Evolutionary conservation across 2,329 filamentous ascomycete genomes (phyloP).

Genomic region (Dissoconium aciculare): DNA sequence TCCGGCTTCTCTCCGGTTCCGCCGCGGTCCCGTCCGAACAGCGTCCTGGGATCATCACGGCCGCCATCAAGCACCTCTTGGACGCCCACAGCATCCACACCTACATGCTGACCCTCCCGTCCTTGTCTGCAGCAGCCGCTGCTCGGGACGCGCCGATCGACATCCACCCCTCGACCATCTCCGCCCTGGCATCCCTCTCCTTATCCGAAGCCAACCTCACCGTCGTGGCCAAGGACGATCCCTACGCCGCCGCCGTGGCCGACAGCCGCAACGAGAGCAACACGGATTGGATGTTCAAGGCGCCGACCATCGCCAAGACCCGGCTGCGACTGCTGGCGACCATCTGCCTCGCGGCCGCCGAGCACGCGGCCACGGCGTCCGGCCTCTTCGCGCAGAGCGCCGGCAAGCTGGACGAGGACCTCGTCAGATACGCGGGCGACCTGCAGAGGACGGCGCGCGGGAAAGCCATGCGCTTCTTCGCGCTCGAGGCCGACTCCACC

Average conservation of each 20-base stretch:
- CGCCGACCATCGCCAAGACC: constrained; percentile 75
- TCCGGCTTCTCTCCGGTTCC: constrained; percentile 59
- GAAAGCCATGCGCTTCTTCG: constrained; percentile 80
- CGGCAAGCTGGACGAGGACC: constrained; percentile 46
- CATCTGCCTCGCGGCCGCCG: constrained; percentile 72
- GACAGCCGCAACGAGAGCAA: constrained; percentile 70
- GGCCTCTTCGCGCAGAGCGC: constrained; percentile 33
- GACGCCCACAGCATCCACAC: constrained; percentile 65
- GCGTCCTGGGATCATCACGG: constrained; percentile 52
- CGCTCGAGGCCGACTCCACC: constrained; percentile 70
- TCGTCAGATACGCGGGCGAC: constrained; percentile 62
- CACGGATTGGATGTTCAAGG: constrained; percentile 92
- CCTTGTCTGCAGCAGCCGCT: constrained; percentile 31
- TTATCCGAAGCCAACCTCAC: constrained; percentile 81
- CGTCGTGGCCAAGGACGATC: constrained; percentile 85
- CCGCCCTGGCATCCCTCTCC: constrained; percentile 44
- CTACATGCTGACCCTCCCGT: constrained; percentile 40
- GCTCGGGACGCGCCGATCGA: constrained; percentile 26
- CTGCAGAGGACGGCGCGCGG: constrained; percentile 60
- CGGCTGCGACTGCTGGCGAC: constrained; percentile 77
- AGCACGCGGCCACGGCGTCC: constrained; percentile 64
- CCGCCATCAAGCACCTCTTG: constrained; percentile 63
- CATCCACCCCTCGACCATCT: constrained; percentile 30
- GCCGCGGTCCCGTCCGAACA: constrained; percentile 48
- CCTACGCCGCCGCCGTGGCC: constrained; percentile 69